These are phyloP conservation scores for Lizanozyma gosingica DNA, from an alignment of 1,139 yeast species.

Conservation along the genomic window DNA sequence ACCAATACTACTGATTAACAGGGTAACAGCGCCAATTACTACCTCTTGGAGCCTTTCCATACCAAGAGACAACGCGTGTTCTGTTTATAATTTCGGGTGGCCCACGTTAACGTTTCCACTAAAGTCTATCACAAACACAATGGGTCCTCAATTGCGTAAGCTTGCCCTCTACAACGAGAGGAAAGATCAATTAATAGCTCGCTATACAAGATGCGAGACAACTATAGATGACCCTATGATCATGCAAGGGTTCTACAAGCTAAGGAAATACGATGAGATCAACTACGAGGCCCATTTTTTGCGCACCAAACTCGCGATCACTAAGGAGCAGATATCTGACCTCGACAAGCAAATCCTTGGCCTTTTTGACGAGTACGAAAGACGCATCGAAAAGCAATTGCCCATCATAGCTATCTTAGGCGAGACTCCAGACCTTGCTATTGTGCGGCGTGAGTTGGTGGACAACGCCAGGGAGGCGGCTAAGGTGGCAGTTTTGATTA, in stretches of 20 bases:
- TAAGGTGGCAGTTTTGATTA: constrained; percentile 9
- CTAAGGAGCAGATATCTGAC: constrained; percentile 5
- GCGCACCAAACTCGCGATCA: constrained; percentile 4
- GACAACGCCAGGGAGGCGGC: constrained; percentile 28
- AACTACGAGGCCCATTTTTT: neutral
- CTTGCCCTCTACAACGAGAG: neutral
- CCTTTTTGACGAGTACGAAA: constrained; percentile 7
- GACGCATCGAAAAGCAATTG: constrained; percentile 13
- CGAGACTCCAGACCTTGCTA: constrained; percentile 16
- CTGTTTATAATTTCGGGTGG: too few relatives aligned
- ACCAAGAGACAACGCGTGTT: too few relatives aligned
- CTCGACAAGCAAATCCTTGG: constrained; percentile 4
- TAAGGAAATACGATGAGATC: neutral
- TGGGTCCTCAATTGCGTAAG: neutral
- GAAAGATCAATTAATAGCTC: neutral
- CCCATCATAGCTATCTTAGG: constrained; percentile 16
- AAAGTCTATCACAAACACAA: neutral
- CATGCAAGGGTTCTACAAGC: neutral
- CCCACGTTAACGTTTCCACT: too few relatives aligned
- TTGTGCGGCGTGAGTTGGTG: constrained; percentile 18
- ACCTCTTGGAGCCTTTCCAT: too few relatives aligned
- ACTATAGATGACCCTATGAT: neutral
- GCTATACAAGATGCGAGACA: neutral
- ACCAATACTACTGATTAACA: too few relatives aligned
- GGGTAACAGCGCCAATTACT: too few relatives aligned